These are phyloP conservation scores for Xylariaceae sp. DNA, from an alignment of 2,329 filamentous ascomycete species.

Conservation along the genomic window DNA sequence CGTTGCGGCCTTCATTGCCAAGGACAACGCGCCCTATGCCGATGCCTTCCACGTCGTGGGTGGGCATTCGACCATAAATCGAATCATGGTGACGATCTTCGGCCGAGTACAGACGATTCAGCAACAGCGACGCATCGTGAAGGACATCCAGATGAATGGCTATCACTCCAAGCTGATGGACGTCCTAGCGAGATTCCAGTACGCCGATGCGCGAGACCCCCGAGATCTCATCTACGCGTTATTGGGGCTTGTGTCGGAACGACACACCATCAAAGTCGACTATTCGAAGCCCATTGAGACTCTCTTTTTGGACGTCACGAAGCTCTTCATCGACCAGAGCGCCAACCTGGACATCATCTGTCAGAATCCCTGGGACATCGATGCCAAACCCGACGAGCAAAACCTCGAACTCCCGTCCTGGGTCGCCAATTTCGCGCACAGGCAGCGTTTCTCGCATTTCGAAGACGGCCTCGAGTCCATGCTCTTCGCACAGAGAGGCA, in stretches of 20 bases:
- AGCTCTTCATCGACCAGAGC: background rate
- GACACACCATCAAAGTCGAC: background rate
- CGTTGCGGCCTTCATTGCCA: conserved; percentile 1
- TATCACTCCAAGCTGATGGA: conserved; percentile 5
- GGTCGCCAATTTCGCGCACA: background rate
- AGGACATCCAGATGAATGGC: background rate
- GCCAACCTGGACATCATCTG: conserved; percentile 6
- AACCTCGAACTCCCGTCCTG: background rate
- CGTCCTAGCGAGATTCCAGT: conserved; percentile 5
- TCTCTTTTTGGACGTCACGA: background rate
- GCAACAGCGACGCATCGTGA: conserved; percentile 8
- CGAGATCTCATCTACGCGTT: conserved; percentile 6
- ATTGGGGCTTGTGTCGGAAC: conserved; percentile 3
- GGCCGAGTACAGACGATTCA: conserved; percentile 5
- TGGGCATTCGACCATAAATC: background rate
- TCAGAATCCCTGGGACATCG: conserved; percentile 1
- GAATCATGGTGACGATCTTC: background rate
- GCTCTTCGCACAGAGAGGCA: conserved; percentile 4
- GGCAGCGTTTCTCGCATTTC: background rate
- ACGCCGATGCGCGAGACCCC: background rate
- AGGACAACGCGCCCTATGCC: conserved; percentile 7
- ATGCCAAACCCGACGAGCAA: background rate
- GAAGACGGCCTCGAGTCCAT: background rate
- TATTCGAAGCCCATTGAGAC: background rate
- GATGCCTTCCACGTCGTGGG: conserved; percentile 11